Conservation (phyloP, 208 protist species). For the Crithidia fasciculata region DNA sequence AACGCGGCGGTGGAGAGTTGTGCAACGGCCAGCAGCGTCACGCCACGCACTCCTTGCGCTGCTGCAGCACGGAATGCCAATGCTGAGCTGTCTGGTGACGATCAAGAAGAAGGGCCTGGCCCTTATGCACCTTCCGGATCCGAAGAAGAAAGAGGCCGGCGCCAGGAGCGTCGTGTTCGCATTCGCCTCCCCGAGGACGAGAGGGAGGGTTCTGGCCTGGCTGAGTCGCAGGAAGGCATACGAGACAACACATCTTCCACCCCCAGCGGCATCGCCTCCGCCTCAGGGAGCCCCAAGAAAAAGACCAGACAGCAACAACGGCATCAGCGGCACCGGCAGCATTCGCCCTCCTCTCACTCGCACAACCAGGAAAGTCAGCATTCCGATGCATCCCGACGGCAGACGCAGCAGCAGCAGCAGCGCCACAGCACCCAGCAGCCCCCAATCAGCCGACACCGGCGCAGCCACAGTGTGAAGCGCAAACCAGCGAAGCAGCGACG, state of each 20-base stretch:
- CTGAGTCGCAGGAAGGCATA: no score
- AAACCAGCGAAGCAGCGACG: conserved; percentile 38
- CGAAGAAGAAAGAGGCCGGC: neutral
- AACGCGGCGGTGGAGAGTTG: no score
- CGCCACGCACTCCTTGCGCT: no score
- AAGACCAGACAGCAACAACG: neutral
- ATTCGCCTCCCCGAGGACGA: conserved; percentile 24
- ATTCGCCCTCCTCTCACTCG: neutral
- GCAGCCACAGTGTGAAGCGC: conserved; percentile 37
- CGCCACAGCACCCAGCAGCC: conserved; percentile 6
- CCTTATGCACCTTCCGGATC: no score
- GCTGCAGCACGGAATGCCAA: no score
- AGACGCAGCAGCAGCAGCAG: conserved; percentile 2
- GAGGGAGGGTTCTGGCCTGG: neutral
- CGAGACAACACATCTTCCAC: no score
- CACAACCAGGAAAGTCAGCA: neutral
- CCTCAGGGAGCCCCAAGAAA: neutral
- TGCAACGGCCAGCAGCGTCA: no score
- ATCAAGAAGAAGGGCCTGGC: no score
- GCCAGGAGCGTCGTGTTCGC: conserved; percentile 18
- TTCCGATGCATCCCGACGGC: no score
- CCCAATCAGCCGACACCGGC: conserved; percentile 24
- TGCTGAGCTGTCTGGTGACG: no score
- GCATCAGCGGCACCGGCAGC: neutral
- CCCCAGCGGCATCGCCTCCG: no score